A percentile compares a stretch with the other conserved stretches of the same genome.
phyloP scores from a whole-genome alignment of 2,329 filamentous ascomycete species.

The Aspergillus sp. region DNA sequence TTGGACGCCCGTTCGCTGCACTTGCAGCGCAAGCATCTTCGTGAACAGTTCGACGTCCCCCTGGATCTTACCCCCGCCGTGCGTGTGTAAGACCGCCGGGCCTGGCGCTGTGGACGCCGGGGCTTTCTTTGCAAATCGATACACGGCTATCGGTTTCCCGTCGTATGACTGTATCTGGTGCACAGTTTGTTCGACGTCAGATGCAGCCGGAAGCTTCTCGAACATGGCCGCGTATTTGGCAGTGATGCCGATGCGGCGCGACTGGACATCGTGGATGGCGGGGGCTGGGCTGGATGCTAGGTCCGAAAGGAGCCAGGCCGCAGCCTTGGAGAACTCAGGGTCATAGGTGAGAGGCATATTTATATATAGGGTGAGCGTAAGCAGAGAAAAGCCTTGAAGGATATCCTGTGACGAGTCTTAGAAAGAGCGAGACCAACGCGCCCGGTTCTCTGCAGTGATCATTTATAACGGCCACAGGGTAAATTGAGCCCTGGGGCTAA shows the following conservation, averaged over 20 bases:
- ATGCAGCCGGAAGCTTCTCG: slow-evolving; percentile 10
- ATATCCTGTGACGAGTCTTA: background rate
- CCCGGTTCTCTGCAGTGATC: background rate
- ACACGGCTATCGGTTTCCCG: slow-evolving; percentile 19
- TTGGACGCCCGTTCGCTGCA: slow-evolving; percentile 18
- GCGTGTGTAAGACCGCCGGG: slow-evolving; percentile 23
- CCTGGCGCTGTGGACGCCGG: slow-evolving; percentile 4
- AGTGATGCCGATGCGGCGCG: slow-evolving; percentile 6
- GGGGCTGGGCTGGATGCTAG: slow-evolving; percentile 9
- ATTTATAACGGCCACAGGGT: background rate
- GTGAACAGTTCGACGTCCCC: slow-evolving; percentile 16
- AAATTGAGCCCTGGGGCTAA: background rate
- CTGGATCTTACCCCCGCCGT: slow-evolving; percentile 27
- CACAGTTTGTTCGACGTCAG: slow-evolving; percentile 16
- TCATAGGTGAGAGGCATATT: slow-evolving; percentile 22
- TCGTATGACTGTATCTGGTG: slow-evolving; percentile 21
- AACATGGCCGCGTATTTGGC: slow-evolving; percentile 12
- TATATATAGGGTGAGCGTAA: background rate
- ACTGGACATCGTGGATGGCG: slow-evolving; percentile 17
- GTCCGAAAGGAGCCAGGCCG: slow-evolving; percentile 13
- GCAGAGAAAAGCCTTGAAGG: background rate
- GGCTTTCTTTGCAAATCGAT: slow-evolving; percentile 14
- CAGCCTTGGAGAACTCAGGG: slow-evolving; percentile 16
- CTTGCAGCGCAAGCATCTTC: slow-evolving; percentile 12
- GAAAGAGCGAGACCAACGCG: background rate